Conservation (phyloP, 371 early-diverging fungal genomes). For the Saksenaea vasiformis region DNA sequence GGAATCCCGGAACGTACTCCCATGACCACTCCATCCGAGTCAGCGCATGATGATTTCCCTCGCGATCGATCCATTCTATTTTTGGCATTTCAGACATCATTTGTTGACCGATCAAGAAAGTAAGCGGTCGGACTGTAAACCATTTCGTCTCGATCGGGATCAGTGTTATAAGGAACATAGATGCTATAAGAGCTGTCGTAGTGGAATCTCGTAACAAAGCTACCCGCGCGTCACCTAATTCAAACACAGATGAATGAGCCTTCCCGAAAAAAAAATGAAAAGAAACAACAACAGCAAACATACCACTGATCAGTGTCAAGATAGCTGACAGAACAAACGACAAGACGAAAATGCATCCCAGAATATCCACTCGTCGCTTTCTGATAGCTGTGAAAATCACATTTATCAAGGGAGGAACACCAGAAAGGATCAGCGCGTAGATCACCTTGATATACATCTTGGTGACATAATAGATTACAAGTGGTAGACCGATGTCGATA, state of each 20-base stretch:
- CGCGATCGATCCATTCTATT: conserved; percentile 22
- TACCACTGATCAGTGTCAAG: conserved; percentile 40
- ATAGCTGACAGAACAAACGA: conserved; percentile 45
- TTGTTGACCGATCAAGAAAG: conserved; percentile 35
- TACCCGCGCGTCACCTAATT: conserved; percentile 40
- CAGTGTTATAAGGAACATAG: conserved; percentile 45
- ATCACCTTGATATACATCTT: conserved; percentile 28
- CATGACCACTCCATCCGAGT: conserved; percentile 32
- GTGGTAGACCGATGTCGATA: conserved; percentile 39
- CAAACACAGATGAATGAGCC: not conserved
- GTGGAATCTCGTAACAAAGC: conserved; percentile 49
- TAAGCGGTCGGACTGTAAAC: conserved; percentile 35
- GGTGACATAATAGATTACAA: conserved; percentile 39
- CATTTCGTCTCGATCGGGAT: conserved; percentile 41
- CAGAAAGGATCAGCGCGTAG: conserved; percentile 49
- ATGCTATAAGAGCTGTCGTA: conserved; percentile 37
- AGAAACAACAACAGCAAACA: not conserved
- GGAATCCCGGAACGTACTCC: conserved; percentile 24
- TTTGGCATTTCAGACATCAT: conserved; percentile 28
- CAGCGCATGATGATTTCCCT: conserved; percentile 22
- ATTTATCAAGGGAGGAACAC: conserved; percentile 47
- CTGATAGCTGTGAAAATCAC: conserved; percentile 27
- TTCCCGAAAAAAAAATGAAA: not conserved
- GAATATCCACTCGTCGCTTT: conserved; percentile 33
- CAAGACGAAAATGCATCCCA: conserved; percentile 43